Evolutionary conservation across 1,284 basidiomycete genomes (phyloP).

Genomic region (Fomitiporia mediterranea): DNA sequence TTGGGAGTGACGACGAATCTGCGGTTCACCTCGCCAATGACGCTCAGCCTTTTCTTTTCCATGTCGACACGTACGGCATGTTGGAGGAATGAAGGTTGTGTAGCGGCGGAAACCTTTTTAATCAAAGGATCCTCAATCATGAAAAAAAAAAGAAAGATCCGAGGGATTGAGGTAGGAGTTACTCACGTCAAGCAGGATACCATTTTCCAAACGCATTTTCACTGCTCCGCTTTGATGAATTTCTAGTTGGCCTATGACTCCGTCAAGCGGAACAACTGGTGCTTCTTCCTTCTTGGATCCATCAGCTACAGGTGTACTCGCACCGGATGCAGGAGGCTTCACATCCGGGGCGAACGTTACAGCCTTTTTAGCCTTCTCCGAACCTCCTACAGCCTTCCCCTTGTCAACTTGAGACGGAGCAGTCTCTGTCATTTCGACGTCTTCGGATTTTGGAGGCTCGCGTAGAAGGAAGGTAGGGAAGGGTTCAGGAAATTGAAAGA

Average conservation of each 20-base stretch:
- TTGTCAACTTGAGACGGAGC: conserved; percentile 31
- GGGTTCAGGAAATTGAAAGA: conserved; percentile 90
- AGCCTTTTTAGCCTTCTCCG: conserved; percentile 29
- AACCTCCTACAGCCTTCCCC: conserved; percentile 26
- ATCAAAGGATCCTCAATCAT: no score
- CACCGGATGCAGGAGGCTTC: conserved; percentile 38
- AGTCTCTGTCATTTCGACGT: conserved; percentile 27
- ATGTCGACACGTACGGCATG: conserved; percentile 78
- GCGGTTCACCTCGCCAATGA: conserved; percentile 83
- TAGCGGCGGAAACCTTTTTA: conserved; percentile 73
- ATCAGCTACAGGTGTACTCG: conserved; percentile 29
- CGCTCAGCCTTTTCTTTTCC: conserved; percentile 52
- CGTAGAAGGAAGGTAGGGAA: conserved; percentile 70
- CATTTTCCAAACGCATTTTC: conserved; percentile 78
- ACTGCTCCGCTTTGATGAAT: conserved; percentile 82
- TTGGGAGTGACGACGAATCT: conserved; percentile 86
- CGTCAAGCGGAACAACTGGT: conserved; percentile 50
- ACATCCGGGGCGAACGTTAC: conserved; percentile 60
- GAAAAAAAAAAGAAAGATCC: neutral
- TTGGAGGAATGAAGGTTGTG: conserved; percentile 86
- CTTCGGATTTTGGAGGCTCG: conserved; percentile 21
- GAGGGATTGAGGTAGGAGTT: neutral
- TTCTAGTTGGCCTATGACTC: conserved; percentile 77
- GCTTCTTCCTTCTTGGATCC: conserved; percentile 29
- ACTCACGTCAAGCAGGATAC: conserved; percentile 77